phyloP scores from a whole-genome alignment of 2,329 filamentous ascomycete species.

The Fusarium burgessii region DNA sequence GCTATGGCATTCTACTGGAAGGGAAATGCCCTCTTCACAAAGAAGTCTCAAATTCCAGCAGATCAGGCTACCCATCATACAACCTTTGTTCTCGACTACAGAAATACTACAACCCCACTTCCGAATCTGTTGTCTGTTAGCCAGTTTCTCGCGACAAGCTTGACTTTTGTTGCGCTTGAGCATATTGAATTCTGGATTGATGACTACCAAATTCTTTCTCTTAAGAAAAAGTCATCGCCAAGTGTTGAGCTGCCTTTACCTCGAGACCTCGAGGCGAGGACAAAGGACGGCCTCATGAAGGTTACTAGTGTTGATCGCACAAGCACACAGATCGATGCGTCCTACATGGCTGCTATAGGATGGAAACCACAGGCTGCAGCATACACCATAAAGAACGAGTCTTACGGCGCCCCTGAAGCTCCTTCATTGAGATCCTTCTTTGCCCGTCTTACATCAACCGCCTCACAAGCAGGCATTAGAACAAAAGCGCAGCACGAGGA shows the following conservation, averaged over 20 bases:
- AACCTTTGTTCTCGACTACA: slow-evolving; percentile 94
- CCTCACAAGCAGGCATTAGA: slow-evolving; percentile 62
- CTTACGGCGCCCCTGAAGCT: slow-evolving; percentile 61
- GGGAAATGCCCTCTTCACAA: slow-evolving; percentile 95
- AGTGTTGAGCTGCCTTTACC: slow-evolving; percentile 79
- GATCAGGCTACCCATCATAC: slow-evolving; percentile 78
- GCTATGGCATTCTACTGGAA: slow-evolving; percentile 99
- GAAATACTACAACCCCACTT: slow-evolving; percentile 86
- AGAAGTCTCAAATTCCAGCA: slow-evolving; percentile 79
- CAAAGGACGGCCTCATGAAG: slow-evolving; percentile 89
- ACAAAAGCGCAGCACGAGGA: slow-evolving; percentile 73
- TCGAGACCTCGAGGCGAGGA: slow-evolving; percentile 81
- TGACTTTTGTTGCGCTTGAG: slow-evolving; percentile 93
- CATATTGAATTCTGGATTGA: slow-evolving; percentile 92
- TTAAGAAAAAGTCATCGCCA: slow-evolving; percentile 89
- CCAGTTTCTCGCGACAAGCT: slow-evolving; percentile 92
- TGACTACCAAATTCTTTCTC: slow-evolving; percentile 80
- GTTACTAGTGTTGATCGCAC: slow-evolving; percentile 84
- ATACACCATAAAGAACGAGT: slow-evolving; percentile 58
- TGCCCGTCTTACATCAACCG: slow-evolving; percentile 74
- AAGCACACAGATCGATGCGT: slow-evolving; percentile 91
- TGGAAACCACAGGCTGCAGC: slow-evolving; percentile 74
- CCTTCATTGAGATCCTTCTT: slow-evolving; percentile 84
- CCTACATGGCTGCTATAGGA: slow-evolving; percentile 87
- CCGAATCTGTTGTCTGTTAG: slow-evolving; percentile 87